Base-by-base conservation (phyloP, 306 rosid genomes). In the Mucuna pruriens region DNA sequence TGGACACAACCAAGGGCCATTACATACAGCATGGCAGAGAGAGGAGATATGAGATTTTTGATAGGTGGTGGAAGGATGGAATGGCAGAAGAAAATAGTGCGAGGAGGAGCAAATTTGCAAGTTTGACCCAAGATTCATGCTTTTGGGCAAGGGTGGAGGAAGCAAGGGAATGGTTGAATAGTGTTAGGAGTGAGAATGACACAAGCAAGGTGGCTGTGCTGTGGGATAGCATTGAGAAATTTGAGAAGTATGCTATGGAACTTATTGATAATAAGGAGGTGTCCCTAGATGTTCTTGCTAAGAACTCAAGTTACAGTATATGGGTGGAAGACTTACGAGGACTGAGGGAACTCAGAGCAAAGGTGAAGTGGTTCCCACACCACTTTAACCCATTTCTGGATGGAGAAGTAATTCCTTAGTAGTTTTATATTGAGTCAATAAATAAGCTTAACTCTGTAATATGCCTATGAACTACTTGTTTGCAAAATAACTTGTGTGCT, bases 111-210 rank as follows among this genome's bases (percentile, higher is more conserved):
- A 86, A 31, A 42, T 90, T 80, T 76, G 97, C 98, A 7, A 71
- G 97, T 79, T 83, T 84, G 82, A 94, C 97, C 7, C 98, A 94
- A 80, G 98, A 94, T 82, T 85, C 98, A 6, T 88, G 92, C 75
- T 94, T 92, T 74, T 92, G 97, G 97, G 98, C 95, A 34, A 92
- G 54, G 77, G 81, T 94, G 74, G 98, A 94, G 83, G 98, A 94
- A 80, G 98, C 98, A 51, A 82, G 76, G 76, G 94, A 88, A 7
- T 88, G 86, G 84, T 54, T 94, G 33, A 83, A 79, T 71, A 75
- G 51, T 38, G 75, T 87, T 78, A 86, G 86, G 73, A 78, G 80
- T 9, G 97, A 82, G 70, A 57, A 68, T 33, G 95, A 88, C 73
- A 36, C 42, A 7, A 78, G 17, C 46, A 78, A 78, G 76, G 48